Evolutionary conservation across 768 basidiomycete species (phyloP), one percentile per base, ranked within the genome.

Genomic region (Mycena filopes): DNA sequence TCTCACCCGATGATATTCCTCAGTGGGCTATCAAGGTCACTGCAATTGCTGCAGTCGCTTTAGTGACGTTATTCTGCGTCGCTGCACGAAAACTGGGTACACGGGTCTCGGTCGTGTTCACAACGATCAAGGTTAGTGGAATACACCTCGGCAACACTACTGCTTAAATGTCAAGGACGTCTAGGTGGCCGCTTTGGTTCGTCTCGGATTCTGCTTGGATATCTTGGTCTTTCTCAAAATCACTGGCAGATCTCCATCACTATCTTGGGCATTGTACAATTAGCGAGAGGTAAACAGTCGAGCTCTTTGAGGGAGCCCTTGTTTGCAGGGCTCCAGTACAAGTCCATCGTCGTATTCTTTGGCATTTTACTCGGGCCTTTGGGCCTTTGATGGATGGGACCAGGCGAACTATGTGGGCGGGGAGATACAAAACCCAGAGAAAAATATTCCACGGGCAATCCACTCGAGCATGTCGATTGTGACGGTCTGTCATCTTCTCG

Each of bases 301-400:
- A 81, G 83, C 18, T 91, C 92, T 4, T 82, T 97, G 48, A 83
- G 79, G 45, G 83, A 84, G 48, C 83, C 89, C n/a, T 74, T 92
- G 29, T 98, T 97, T 70, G 78, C 82, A 15, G 89, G n/a, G 85
- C 10, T 91, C 94, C 20, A 92, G 90, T 60, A 84, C 78, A 20
- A 93, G 93, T 66, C 92, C 95, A 0, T 92, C 94, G 1, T 83
- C 88, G 3, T 98, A 95, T 79, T 94, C 96, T 8, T 81, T 98
- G n/a, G 97, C 96, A 0, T 81, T 98, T 8, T 99, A 98, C 77
- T 97, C 95, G 13, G 94, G 95, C 3, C 80, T 99, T 5, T 98
- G 93, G 94, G 96, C 96, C 2, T 96, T 94, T 69, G 96, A 96
- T 76, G 97, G 97, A 0, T 99, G 96, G 96, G 96, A 96, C 72